These are phyloP conservation scores for Candida peoriensis DNA, from an alignment of 805 yeast genomes.

Conservation along the genomic window DNA sequence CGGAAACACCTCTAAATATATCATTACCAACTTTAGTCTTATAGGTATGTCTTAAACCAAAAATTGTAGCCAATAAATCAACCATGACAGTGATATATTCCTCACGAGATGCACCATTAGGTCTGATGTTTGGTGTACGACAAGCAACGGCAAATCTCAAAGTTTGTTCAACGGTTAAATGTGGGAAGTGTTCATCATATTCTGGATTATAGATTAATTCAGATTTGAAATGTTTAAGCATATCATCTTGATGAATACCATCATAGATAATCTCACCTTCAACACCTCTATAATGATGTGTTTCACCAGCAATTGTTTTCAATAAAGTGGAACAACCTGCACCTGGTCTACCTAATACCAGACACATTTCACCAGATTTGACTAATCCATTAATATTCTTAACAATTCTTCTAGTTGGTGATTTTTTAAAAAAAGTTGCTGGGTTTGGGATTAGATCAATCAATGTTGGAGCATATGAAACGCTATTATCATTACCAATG, in stretches of 20 bases:
- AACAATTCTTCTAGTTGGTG: constrained; percentile 36
- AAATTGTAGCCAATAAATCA: constrained; percentile 45
- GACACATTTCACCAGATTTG: constrained; percentile 62
- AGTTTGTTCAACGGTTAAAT: constrained; percentile 68
- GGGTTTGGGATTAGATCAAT: constrained; percentile 1
- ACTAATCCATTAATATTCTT: constrained; percentile 51
- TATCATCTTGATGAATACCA: constrained; percentile 52
- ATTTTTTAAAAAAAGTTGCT: constrained; percentile 10
- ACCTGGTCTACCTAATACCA: constrained; percentile 78
- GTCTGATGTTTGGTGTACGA: constrained; percentile 56
- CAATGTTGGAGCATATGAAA: constrained; percentile 5
- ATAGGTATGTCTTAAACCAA: constrained; percentile 55
- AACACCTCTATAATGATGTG: constrained; percentile 49
- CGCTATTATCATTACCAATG: constrained; percentile 3
- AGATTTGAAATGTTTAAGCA: constrained; percentile 51
- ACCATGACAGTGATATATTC: constrained; percentile 42
- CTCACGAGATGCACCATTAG: constrained; percentile 39
- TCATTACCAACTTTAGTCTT: constrained; percentile 60
- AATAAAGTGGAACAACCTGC: constrained; percentile 62
- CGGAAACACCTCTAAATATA: constrained; percentile 65
- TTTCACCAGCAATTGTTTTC: constrained; percentile 49
- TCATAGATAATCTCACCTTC: constrained; percentile 57
- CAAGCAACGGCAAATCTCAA: constrained; percentile 63
- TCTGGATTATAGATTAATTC: constrained; percentile 55
- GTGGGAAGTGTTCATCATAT: constrained; percentile 70